Evolutionary conservation across 176 grass and related monocot genomes (phyloP), one percentile per base, ranked within the genome.

Genomic region (Ampelocalamus luodianensis): DNA sequence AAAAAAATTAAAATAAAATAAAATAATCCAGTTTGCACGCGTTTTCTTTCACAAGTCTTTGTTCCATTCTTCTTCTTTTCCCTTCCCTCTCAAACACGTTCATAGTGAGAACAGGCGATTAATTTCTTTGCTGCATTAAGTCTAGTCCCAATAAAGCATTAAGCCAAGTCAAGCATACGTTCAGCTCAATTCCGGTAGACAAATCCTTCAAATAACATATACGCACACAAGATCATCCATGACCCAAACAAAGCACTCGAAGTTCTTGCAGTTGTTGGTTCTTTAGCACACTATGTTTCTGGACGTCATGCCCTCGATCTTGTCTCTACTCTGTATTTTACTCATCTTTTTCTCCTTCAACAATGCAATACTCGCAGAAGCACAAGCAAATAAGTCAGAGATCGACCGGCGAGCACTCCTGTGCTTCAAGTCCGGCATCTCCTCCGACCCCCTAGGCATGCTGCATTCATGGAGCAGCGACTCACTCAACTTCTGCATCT

Each of bases 371-470:
- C 42, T 51, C 0, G 27, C 11, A 39, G 38, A 39, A 8, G 15
- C 22, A 3, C 29, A 7, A 65, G 10, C 11, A 54, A 84, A 83
- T 58, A 18, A 48, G 15, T 50, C 74, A 0, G 48, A 81, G 49
- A 76, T 67, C 11, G 85, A 92, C 0, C 22, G 44, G 0, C 70
- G 40, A 2, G 17, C 78, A 3, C 85, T 93, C 13, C 88, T 88
- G 5, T 90, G 85, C 78, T 88, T 93, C 82, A 88, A 85, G 78
- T 76, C 58, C 0, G 50, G 49, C 18, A 36, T 90, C 44, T 54
- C 0, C 10, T 85, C 13, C 0, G n/a, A 88, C 22, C 60, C 85
- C 10, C 18, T 22, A 3, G 40, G 65, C 43, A 58, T 16, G 1
- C 62, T 93, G 12, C 2, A 26, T 2, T 78, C 72, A 42, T 93